Conservation (phyloP, 2,329 filamentous ascomycete species). For the Diaporthe batatas region DNA sequence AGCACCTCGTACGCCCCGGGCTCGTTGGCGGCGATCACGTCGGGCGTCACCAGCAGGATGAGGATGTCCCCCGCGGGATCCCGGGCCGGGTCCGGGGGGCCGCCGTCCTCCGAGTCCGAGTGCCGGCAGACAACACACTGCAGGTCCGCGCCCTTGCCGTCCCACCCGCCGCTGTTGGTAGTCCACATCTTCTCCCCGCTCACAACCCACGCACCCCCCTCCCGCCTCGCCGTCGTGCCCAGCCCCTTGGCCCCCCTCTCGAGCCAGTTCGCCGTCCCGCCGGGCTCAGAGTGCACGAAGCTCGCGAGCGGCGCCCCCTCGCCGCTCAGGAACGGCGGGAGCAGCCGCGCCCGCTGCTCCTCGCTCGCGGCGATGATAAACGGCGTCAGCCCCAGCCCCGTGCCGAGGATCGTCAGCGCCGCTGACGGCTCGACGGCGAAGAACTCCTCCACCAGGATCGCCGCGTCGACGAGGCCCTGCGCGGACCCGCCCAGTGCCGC, state of each 20-base stretch:
- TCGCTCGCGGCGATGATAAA: slow-evolving; percentile 23
- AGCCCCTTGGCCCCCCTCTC: slow-evolving; percentile 39
- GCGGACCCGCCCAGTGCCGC: slow-evolving; percentile 32
- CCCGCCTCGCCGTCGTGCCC: slow-evolving; percentile 35
- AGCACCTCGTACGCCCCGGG: slow-evolving; percentile 60
- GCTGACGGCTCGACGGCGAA: slow-evolving; percentile 37
- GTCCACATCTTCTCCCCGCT: slow-evolving; percentile 42
- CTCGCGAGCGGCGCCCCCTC: slow-evolving; percentile 29
- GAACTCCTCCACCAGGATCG: slow-evolving; percentile 39
- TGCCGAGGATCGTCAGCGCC: slow-evolving; percentile 38
- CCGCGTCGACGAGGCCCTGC: slow-evolving; percentile 32
- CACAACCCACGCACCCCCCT: slow-evolving; percentile 31
- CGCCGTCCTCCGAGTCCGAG: slow-evolving; percentile 10
- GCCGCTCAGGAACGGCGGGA: slow-evolving; percentile 19
- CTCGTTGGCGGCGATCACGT: slow-evolving; percentile 60
- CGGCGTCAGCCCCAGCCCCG: slow-evolving; percentile 37
- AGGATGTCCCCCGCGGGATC: slow-evolving; percentile 52
- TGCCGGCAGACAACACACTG: slow-evolving; percentile 39
- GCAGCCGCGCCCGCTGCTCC: slow-evolving; percentile 6
- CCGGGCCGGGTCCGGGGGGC: not conserved
- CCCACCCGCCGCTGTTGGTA: slow-evolving; percentile 39
- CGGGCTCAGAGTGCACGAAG: slow-evolving; percentile 40
- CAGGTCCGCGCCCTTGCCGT: slow-evolving; percentile 36
- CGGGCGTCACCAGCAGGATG: slow-evolving; percentile 63
- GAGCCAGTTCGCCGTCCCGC: slow-evolving; percentile 40